Evolutionary conservation across 106 monocot genomes (phyloP), one percentile per base, ranked within the genome.

Genomic region (Allium sativum): DNA sequence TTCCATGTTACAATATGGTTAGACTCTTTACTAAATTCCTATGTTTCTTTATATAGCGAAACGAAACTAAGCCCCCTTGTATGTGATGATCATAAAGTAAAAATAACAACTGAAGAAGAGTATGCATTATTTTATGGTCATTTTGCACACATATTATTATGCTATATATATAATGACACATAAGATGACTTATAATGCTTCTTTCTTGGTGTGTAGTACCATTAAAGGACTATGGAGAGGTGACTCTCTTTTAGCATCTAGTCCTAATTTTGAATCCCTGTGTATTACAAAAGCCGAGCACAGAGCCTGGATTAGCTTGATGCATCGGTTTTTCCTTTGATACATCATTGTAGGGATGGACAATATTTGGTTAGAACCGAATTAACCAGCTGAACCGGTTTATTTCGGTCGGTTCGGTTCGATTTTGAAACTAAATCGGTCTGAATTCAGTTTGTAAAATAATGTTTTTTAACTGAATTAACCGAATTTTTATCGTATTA

Each of bases 241-340:
- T 53, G 95, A 90, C 42, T 96, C 95, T 11, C 73, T 96, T 42
- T 56, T 96, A 16, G 95, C 90, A 45, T 90, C 90, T 7, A 87
- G 87, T 42, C 95, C 90, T 42, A 90, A 96, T 73, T 96, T 91
- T 74, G 93, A 91, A 69, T 82, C 83, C 52, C 87, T 96, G 90
- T 96, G 95, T 42, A 56, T 90, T 48, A 90, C 90, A 52, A 96
- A 96, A 56, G 43, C 74, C 10, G 95, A 96, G 61, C 90, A 96
- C 52, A 65, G 95, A 96, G 77, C 57, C 82, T 58, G 95, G 95
- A 66, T 90, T 90, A 41, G 51, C 74, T 51, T 79, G 95, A 21
- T 81, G 84, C 52, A 81, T 7, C 84, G 90, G 3, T 92, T 92
- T 58, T 79, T 87, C 59, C 92, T 81, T 69, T 92, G 74, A 87